Evolutionary conservation across 2,329 filamentous ascomycete genomes (phyloP), one percentile per base, ranked within the genome.

Genomic region (Atkinsonella texensis): DNA sequence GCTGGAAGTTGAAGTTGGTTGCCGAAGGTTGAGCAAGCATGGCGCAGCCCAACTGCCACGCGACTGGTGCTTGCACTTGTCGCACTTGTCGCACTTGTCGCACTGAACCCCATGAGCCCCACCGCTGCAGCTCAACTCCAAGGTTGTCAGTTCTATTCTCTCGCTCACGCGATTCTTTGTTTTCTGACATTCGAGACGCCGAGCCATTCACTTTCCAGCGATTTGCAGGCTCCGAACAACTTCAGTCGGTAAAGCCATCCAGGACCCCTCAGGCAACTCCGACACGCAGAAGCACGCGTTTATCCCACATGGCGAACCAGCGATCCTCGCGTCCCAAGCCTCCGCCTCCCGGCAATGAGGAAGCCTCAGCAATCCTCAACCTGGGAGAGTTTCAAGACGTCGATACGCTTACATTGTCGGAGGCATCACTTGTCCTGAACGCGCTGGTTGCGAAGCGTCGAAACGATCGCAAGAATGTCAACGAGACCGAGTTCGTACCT

Each of bases 381-480:
- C 85, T 98, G 11, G 93, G 93, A 70, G 91, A 96, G 66, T 96
- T 97, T 70, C 83, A 94, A 61, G 77, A 91, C 63, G 89, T 94
- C 58, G 89, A 93, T 65, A 91, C 90, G 6, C 76, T 98, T 55
- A 95, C 90, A 45, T 80, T 96, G 50, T 95, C 89, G 35, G 93
- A 97, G 71, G 90, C 93, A 2, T 81, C 89, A 60, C 80, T 95
- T 48, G 86, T 98, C 63, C 88, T 98, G 62, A 91, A 91, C 64
- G 89, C 89, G 55, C 84, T 96, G 48, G 81, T 93, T 57, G 77
- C 85, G 55, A 88, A 91, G 71, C 81, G 89, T 57, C 80, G 83
- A 58, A 83, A 85, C 60, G 85, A 87, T 60, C 81, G 83, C 61
- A 89, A 89, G 70, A 87, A 89, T 63, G 78, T 89, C 48, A 87